These are phyloP conservation scores for Ophryocystis elektroscirrha DNA, from an alignment of 169 alveolate species.

Conservation along the genomic window DNA sequence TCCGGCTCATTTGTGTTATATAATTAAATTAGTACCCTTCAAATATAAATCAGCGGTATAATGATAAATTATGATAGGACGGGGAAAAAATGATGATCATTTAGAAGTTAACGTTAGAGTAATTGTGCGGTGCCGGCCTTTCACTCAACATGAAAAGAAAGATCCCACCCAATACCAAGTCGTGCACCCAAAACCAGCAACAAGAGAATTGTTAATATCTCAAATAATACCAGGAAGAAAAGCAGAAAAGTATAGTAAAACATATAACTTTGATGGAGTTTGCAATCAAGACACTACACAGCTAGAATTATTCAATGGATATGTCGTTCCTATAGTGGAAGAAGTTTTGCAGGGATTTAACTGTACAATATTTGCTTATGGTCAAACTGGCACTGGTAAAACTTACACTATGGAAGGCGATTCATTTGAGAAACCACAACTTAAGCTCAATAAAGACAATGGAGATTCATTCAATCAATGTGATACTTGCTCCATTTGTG, in stretches of 20 bases:
- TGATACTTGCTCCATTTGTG: not conserved
- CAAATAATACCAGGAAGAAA: no score
- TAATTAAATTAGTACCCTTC: no score
- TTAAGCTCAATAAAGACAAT: constrained; percentile 21
- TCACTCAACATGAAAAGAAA: no score
- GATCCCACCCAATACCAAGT: no score
- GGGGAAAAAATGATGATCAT: no score
- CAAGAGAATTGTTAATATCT: no score
- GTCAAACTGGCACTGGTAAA: constrained; percentile 29
- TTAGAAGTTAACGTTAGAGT: not conserved
- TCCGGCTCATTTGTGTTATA: no score
- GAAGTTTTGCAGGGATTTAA: constrained; percentile 52
- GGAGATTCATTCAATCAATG: not conserved
- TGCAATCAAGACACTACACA: constrained; percentile 25
- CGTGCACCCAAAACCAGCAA: no score
- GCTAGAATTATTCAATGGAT: constrained; percentile 23
- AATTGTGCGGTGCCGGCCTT: not conserved
- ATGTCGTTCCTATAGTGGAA: constrained; percentile 43
- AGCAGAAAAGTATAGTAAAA: no score
- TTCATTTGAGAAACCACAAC: constrained; percentile 20
- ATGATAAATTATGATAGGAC: no score
- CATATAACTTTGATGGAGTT: constrained; percentile 30
- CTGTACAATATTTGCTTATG: constrained; percentile 26
- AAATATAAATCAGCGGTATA: no score
- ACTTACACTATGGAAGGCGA: constrained; percentile 28